These are phyloP conservation scores for Plenodomus lindquistii DNA, from an alignment of 2,329 filamentous ascomycete genomes.

Conservation along the genomic window DNA sequence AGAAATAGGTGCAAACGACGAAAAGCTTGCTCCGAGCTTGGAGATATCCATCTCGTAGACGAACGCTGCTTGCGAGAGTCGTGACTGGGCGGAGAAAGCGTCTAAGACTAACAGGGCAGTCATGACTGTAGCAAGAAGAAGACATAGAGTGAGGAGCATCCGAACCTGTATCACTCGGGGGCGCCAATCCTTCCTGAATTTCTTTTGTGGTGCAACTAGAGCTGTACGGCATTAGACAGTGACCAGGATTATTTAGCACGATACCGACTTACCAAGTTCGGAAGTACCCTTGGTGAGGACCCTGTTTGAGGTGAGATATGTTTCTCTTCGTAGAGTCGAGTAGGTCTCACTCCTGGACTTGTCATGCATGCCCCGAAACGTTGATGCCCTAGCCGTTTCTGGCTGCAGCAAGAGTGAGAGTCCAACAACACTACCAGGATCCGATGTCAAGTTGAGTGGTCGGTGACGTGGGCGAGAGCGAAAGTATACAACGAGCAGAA, in stretches of 20 bases:
- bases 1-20: slow-evolving; percentile 23
- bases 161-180: slow-evolving; percentile 13
- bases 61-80: slow-evolving; percentile 23
- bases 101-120: slow-evolving; percentile 12
- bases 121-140: neutral
- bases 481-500: slow-evolving; percentile 12
- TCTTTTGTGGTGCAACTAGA: neutral
- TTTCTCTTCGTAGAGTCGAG: slow-evolving; percentile 6
- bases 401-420: slow-evolving; percentile 9
- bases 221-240: slow-evolving; percentile 1
- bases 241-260: neutral
- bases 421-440: slow-evolving; percentile 20
- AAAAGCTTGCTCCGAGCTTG: slow-evolving; percentile 12
- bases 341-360: slow-evolving; percentile 5
- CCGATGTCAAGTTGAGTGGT: slow-evolving; percentile 18
- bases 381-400: neutral
- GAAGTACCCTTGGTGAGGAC: slow-evolving; percentile 3
- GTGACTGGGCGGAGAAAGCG: slow-evolving; percentile 11
- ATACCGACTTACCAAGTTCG: slow-evolving; percentile 1
- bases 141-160: slow-evolving; percentile 9
- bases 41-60: slow-evolving; percentile 20
- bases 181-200: slow-evolving; percentile 11
- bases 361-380: slow-evolving; percentile 11
- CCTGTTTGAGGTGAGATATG: slow-evolving; percentile 9
- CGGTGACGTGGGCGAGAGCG: slow-evolving; percentile 12